Evolutionary conservation across 345 rosid species (phyloP), one percentile per base, ranked within the genome.

Genomic region (Jatropha curcas): DNA sequence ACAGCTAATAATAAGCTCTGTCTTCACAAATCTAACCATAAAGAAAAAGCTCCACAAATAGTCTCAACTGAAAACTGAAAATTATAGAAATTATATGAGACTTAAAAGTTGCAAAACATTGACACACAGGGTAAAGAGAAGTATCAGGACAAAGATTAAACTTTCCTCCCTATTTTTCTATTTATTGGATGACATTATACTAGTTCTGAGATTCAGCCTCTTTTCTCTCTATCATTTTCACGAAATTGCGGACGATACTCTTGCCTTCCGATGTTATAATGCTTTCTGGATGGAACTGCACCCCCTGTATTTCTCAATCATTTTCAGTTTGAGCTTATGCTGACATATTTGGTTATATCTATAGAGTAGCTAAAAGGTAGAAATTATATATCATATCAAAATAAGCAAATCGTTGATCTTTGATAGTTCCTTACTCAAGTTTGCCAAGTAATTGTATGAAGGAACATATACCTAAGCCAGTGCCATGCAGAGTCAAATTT

Each of bases 211-310:
- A 46, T 65, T 25, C 72, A 7, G 75, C 78, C 59, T 74, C 75
- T 25, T 71, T 65, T 60, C 37, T 52, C 53, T 79, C 79, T 1
- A 74, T 31, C 75, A 79, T 16, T 60, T 56, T 75, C 67, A 96
- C 73, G 87, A 96, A 96, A 72, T 96, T 93, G 45, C 80, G 65
- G n/a, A 93, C 88, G 27, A 89, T 90, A 3, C 45, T 86, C 89
- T 79, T 92, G 74, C 98, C 97, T 79, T 91, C 92, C 0, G 75
- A 59, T 56, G 95, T 91, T 78, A 96, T 89, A 68, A 96, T 96
- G 88, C 99, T 93, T 67, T 93, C 98, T 0, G 97, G 99, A 86
- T 93, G 98, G 82, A 96, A 93, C 63, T 91, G 98, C 30, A 93
- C 99, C 17, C 99, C 98, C 98, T 96, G 88, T 77, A 75, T 46